These are phyloP conservation scores for Leccinum rimulosum DNA, from an alignment of 768 basidiomycete genomes.

Conservation along the genomic window DNA sequence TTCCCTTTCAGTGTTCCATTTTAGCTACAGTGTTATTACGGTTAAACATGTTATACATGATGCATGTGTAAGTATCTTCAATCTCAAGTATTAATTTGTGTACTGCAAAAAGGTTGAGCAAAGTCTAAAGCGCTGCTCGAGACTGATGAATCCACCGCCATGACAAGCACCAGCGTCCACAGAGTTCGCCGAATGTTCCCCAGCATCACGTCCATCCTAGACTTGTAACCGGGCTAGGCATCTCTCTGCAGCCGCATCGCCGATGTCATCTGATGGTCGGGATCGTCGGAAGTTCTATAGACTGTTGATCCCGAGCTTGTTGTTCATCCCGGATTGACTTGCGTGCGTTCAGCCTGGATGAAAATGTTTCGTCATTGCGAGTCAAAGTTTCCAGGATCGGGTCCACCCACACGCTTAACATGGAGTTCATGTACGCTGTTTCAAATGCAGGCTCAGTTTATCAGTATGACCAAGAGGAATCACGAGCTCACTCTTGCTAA, in stretches of 20 bases:
- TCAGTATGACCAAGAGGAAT: not conserved
- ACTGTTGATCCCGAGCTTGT: not conserved
- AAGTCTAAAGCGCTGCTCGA: not conserved
- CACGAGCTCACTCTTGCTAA: slow-evolving; percentile 17
- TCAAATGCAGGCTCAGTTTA: not conserved
- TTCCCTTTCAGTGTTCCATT: not conserved
- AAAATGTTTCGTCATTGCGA: not conserved
- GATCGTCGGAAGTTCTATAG: not conserved
- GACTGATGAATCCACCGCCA: not conserved
- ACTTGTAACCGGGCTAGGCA: no score
- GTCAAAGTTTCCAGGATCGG: not conserved
- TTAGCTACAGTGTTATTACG: not conserved
- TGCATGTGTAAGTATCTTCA: no score
- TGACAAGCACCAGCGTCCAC: not conserved
- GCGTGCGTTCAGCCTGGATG: slow-evolving; percentile 15
- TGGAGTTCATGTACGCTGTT: slow-evolving; percentile 24
- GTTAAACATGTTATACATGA: not conserved
- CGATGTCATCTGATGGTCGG: not conserved
- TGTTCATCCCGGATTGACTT: slow-evolving; percentile 18
- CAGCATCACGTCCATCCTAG: not conserved
- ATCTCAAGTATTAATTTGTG: not conserved
- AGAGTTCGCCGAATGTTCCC: not conserved
- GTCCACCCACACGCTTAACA: slow-evolving; percentile 23
- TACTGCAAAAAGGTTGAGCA: not conserved
- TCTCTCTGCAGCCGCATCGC: not conserved